Base-by-base conservation (phyloP, 2,329 filamentous ascomycete species). In the Xylariaceae sp. region DNA sequence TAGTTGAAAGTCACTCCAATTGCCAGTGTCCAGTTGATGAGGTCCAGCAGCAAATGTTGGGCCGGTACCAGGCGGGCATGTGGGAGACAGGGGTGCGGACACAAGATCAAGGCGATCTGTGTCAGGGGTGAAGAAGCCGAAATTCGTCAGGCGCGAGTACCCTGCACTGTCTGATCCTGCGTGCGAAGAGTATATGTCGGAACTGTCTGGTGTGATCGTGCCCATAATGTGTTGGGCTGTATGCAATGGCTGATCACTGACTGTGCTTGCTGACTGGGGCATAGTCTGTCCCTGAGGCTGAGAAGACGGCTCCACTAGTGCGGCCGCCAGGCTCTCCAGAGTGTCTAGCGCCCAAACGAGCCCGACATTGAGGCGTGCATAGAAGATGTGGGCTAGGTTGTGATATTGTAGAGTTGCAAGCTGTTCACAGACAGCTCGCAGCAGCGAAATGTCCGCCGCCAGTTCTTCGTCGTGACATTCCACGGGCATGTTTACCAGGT, bases 311-410 rank as follows among this genome's bases (percentile, higher is more conserved):
- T 38, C 31, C 7, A 41, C 35, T 5, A 47, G 1, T 11, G 33
- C n/a, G 32, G 50, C 41, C 11, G 40, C 42, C 11, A 53, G 3
- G 7, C 41, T 30, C 31, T 53, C 51, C 3, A 53, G 47, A 3
- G 44, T 53, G 1, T 45, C 51, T 0, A 53, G 15, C 33, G 51
- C 51, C 51, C 51, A 53, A 17, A 35, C 36, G 11, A 53, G 36
- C 1, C 47, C 47, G n/a, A n/a, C 22, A 14, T 30, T 39, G 1
- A 50, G 38, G 11, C 47, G 51, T 22, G 51, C 47, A 27, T 53
- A 53, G 32, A 53, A 53, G 7, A 27, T 47, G 17, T 47, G 44
- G 14, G 44, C 31, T 10, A 45, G 32, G 22, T 50, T 47, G 42
- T 45, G 47, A 19, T 44, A 44, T 31, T 53, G 51, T 19, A 53